These are phyloP conservation scores for Trifolium subterraneum DNA, from an alignment of 306 rosid species.

Conservation along the genomic window DNA sequence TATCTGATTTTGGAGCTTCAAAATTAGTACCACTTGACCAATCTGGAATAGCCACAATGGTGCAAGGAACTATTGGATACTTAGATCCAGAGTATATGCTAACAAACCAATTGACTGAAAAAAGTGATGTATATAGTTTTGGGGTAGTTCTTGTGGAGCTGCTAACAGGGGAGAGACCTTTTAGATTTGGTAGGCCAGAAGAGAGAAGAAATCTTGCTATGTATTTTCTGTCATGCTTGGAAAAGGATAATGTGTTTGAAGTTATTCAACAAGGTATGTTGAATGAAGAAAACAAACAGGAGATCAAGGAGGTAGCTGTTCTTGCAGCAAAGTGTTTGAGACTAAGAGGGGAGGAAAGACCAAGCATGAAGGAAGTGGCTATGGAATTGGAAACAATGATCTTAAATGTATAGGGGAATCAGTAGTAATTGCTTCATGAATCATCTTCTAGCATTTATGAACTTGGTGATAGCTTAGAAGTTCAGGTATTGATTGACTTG, in stretches of 20 bases:
- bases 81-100: slow-evolving; percentile 10
- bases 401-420: neutral
- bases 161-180: neutral
- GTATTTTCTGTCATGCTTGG: neutral
- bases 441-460: neutral
- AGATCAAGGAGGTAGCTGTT: slow-evolving; percentile 1
- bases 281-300: neutral
- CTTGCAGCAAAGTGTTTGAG: slow-evolving; percentile 5
- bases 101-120: neutral
- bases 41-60: neutral
- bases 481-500: neutral
- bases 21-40: neutral
- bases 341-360: neutral
- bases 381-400: neutral
- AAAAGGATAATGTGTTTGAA: neutral
- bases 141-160: neutral
- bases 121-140: slow-evolving; percentile 9
- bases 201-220: neutral
- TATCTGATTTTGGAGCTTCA: slow-evolving; percentile 11
- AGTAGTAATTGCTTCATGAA: neutral
- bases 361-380: slow-evolving; percentile 21
- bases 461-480: neutral
- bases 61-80: slow-evolving; percentile 12
- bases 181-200: neutral
- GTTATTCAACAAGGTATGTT: neutral